Conservation (phyloP, 306 rosid species). For the Acmispon strigosus region DNA sequence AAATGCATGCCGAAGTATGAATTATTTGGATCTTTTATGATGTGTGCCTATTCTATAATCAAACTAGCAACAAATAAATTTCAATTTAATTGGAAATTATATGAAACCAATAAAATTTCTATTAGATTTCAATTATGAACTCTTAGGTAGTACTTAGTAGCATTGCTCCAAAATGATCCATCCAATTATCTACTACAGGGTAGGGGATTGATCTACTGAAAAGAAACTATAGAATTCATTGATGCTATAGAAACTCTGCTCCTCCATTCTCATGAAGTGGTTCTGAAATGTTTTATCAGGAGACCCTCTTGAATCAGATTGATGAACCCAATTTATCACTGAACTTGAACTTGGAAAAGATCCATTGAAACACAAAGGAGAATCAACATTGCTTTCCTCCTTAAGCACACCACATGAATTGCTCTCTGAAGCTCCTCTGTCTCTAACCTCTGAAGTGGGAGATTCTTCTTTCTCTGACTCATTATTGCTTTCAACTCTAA, state of each 20-base stretch:
- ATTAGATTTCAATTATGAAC: neutral
- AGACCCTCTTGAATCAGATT: conserved; percentile 38
- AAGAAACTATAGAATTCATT: conserved; percentile 56
- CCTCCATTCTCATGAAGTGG: conserved; percentile 43
- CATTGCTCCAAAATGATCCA: conserved; percentile 29
- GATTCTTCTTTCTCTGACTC: conserved; percentile 31
- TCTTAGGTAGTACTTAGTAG: neutral
- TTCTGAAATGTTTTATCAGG: conserved; percentile 29
- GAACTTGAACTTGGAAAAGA: conserved; percentile 30
- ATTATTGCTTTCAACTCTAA: conserved; percentile 27
- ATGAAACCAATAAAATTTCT: neutral
- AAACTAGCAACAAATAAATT: neutral
- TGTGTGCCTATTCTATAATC: neutral
- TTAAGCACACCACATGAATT: conserved; percentile 33
- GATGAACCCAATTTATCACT: conserved; percentile 32
- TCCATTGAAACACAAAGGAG: conserved; percentile 29
- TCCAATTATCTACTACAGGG: conserved; percentile 28
- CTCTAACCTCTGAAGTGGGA: conserved; percentile 20
- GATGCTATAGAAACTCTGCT: conserved; percentile 35
- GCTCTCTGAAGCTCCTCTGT: conserved; percentile 30
- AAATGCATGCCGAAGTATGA: neutral
- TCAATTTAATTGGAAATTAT: neutral
- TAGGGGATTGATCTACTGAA: conserved; percentile 77
- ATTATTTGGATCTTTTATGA: neutral
- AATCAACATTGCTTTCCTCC: conserved; percentile 42